A percentile compares a stretch with the other conserved stretches of the same genome.
Evolutionary conservation across 2,329 filamentous ascomycete species (phyloP).

Genomic region (Ustulina deusta): DNA sequence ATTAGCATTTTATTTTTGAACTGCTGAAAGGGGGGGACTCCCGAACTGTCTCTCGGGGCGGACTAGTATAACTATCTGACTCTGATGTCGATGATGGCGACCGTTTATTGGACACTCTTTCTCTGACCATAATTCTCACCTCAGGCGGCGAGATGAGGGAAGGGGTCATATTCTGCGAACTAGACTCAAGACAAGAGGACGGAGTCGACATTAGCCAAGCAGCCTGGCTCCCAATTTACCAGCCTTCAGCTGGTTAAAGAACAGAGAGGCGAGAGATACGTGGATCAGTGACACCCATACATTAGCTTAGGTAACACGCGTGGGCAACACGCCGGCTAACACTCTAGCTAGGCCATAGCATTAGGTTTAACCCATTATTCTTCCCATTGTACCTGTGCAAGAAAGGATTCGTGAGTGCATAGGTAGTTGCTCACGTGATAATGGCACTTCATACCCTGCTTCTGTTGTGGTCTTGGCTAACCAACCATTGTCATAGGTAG

Average conservation of each 20-base stretch:
- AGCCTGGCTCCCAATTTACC: too few relatives aligned
- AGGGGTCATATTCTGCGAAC: too few relatives aligned
- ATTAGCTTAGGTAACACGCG: neutral
- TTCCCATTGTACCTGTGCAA: neutral
- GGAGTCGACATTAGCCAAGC: too few relatives aligned
- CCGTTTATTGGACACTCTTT: too few relatives aligned
- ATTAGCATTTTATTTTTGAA: too few relatives aligned
- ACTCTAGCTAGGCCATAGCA: neutral
- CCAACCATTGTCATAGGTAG: neutral
- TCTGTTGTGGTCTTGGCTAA: neutral
- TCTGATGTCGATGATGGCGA: too few relatives aligned
- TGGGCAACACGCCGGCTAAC: neutral
- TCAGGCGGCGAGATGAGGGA: too few relatives aligned
- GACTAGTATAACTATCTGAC: too few relatives aligned
- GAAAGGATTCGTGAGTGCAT: neutral
- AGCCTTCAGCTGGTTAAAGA: neutral
- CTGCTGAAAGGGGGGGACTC: too few relatives aligned
- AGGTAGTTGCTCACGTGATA: neutral
- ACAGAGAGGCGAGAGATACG: neutral
- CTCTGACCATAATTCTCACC: too few relatives aligned
- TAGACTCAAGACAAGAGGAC: too few relatives aligned
- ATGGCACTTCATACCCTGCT: neutral
- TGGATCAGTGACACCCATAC: neutral
- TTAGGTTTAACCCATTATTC: neutral
- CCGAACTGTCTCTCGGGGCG: too few relatives aligned